Conservation (phyloP, 495 filamentous ascomycete genomes). For the Paragyromitra xinjiangensis region DNA sequence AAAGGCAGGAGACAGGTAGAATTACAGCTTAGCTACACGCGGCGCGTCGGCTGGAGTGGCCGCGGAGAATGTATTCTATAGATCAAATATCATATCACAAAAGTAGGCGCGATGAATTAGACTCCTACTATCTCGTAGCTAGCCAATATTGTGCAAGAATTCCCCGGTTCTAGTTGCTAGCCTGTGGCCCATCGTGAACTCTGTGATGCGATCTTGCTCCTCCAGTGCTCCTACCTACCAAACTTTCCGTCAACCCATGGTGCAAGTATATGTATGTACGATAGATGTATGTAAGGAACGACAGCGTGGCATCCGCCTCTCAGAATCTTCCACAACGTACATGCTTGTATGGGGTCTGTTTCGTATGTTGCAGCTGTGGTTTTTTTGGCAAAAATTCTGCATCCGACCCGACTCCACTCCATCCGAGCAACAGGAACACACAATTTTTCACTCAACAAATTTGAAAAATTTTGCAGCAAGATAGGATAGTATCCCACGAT, state of each 20-base stretch:
- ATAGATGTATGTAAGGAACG: slow-evolving; percentile 47
- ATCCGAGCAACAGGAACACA: slow-evolving; percentile 4
- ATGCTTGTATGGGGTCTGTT: slow-evolving; percentile 36
- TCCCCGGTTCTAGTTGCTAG: slow-evolving; percentile 5
- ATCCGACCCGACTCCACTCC: slow-evolving; percentile 33
- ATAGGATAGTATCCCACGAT: neutral
- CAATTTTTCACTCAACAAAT: slow-evolving; percentile 12
- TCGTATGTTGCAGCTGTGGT: slow-evolving; percentile 31
- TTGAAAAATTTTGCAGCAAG: neutral
- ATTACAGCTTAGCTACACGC: slow-evolving; percentile 20
- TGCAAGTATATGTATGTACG: slow-evolving; percentile 31
- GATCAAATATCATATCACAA: slow-evolving; percentile 42
- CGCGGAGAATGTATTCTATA: slow-evolving; percentile 61
- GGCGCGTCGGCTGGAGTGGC: slow-evolving; percentile 37
- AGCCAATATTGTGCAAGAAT: slow-evolving; percentile 14
- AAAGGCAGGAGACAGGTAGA: slow-evolving; percentile 1
- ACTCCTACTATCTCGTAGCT: slow-evolving; percentile 13
- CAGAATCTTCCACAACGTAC: slow-evolving; percentile 40
- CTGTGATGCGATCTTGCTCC: slow-evolving; percentile 17
- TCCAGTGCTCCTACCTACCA: slow-evolving; percentile 18
- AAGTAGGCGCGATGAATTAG: slow-evolving; percentile 21
- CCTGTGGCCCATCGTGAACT: slow-evolving; percentile 17
- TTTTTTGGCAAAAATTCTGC: slow-evolving; percentile 15
- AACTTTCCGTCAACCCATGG: slow-evolving; percentile 13
- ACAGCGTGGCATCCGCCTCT: slow-evolving; percentile 38